phyloP scores from a whole-genome alignment of 1,284 basidiomycete genomes.

The Cutaneotrichosporon sp. region DNA sequence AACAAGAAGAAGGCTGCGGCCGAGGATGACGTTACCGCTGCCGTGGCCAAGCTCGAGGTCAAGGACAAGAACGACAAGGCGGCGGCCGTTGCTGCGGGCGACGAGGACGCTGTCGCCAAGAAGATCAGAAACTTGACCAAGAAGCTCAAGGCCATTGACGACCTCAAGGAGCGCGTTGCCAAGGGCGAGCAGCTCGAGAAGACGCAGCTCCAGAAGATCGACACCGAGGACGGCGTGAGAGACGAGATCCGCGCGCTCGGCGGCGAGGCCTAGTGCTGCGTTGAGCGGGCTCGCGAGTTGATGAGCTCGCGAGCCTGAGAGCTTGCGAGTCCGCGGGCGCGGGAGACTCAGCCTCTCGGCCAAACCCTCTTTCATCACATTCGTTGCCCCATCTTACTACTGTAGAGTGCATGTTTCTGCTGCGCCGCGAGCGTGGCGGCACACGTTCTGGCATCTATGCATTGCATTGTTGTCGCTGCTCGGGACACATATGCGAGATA shows the following conservation, averaged over 20 bases:
- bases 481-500: too few species aligned
- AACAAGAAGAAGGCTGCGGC: constrained; percentile 51
- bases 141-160: constrained; percentile 91
- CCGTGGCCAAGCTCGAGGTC: constrained; percentile 33
- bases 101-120: constrained; percentile 74
- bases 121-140: constrained; percentile 90
- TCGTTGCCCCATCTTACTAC: too few species aligned
- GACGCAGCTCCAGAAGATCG: constrained; percentile 93
- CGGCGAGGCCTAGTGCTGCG: constrained; percentile 17
- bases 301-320: too few species aligned
- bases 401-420: background rate
- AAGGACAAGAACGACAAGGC: background rate
- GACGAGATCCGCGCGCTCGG: constrained; percentile 63
- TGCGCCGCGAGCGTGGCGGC: background rate
- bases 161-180: constrained; percentile 81
- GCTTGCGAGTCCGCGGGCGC: too few species aligned
- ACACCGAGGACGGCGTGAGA: constrained; percentile 73
- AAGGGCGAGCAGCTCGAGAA: constrained; percentile 84
- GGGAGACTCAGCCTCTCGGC: too few species aligned
- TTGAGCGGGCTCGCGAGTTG: too few species aligned
- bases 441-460: constrained; percentile 14
- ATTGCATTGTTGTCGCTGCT: constrained; percentile 20
- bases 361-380: too few species aligned
- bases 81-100: constrained; percentile 55
- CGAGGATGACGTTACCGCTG: constrained; percentile 20